Evolutionary conservation across 2,329 filamentous ascomycete genomes (phyloP).

Genomic region (Paracamarosporium sp.): DNA sequence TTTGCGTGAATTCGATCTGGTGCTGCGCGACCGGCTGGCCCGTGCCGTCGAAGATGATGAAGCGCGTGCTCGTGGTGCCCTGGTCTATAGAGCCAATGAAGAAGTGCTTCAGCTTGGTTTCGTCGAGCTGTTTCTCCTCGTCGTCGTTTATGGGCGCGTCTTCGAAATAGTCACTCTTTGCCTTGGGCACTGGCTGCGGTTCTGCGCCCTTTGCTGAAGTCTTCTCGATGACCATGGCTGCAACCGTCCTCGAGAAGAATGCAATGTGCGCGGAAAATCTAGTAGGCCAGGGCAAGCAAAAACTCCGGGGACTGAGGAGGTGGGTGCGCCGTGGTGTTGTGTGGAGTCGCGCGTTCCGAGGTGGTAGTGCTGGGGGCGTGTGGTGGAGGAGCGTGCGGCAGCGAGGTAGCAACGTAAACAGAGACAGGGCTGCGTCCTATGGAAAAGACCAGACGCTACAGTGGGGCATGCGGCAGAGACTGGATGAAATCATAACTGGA

Average conservation of each 20-base stretch:
- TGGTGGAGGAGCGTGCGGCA: background rate
- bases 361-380: slow-evolving; percentile 3
- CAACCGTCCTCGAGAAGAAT: background rate
- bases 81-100: slow-evolving; percentile 91
- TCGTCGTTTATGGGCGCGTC: slow-evolving; percentile 19
- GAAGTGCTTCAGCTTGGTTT: slow-evolving; percentile 56
- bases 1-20: slow-evolving; percentile 85
- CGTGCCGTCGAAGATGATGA: slow-evolving; percentile 84
- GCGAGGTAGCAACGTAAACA: background rate
- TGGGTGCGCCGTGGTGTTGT: background rate
- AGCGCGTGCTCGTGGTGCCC: slow-evolving; percentile 87
- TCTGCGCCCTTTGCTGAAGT: slow-evolving; percentile 31
- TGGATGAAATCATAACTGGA: slow-evolving; percentile 12
- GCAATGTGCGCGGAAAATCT: slow-evolving; percentile 14
- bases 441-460: background rate
- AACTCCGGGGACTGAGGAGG: background rate
- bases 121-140: slow-evolving; percentile 33
- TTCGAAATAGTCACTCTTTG: slow-evolving; percentile 18
- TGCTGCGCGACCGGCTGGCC: slow-evolving; percentile 82
- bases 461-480: slow-evolving; percentile 2
- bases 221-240: slow-evolving; percentile 37
- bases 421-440: slow-evolving; percentile 1
- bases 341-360: slow-evolving; percentile 1
- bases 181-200: slow-evolving; percentile 43
- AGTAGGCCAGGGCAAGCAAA: background rate